phyloP scores from a whole-genome alignment of 2,329 filamentous ascomycete genomes.

The Diplodia intermedia region DNA sequence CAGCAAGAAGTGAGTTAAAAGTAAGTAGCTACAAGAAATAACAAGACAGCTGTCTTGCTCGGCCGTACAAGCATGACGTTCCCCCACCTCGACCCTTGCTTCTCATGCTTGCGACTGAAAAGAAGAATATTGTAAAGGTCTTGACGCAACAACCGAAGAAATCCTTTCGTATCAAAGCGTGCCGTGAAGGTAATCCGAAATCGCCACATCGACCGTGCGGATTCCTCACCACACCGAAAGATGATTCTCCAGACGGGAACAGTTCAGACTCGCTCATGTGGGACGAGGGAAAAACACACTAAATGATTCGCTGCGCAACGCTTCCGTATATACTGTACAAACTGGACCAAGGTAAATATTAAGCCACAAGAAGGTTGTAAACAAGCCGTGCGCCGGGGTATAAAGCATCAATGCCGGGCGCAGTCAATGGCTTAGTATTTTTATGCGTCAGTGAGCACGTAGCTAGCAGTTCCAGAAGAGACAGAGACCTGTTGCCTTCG shows the following conservation, averaged over 20 bases:
- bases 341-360: slow-evolving; percentile 25
- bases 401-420: slow-evolving; percentile 16
- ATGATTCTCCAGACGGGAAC: slow-evolving; percentile 15
- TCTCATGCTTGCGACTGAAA: slow-evolving; percentile 10
- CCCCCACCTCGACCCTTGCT: not conserved
- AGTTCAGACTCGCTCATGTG: slow-evolving; percentile 26
- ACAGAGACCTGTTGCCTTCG: slow-evolving; percentile 23
- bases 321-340: slow-evolving; percentile 27
- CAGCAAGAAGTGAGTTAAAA: slow-evolving; percentile 14
- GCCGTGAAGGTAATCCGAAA: not conserved
- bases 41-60: not conserved
- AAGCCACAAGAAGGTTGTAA: slow-evolving; percentile 27
- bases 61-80: slow-evolving; percentile 15
- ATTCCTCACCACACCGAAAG: slow-evolving; percentile 3
- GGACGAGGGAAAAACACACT: slow-evolving; percentile 20
- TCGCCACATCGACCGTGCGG: slow-evolving; percentile 13
- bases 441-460: slow-evolving; percentile 23
- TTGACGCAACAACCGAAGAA: not conserved
- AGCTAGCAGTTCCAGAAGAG: slow-evolving; percentile 14
- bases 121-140: slow-evolving; percentile 2
- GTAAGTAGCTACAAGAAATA: slow-evolving; percentile 23
- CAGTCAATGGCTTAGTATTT: slow-evolving; percentile 4
- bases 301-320: slow-evolving; percentile 22
- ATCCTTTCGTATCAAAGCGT: not conserved
- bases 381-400: slow-evolving; percentile 21